phyloP scores from a whole-genome alignment of 495 filamentous ascomycete genomes.

The Penicillium subrubescens region DNA sequence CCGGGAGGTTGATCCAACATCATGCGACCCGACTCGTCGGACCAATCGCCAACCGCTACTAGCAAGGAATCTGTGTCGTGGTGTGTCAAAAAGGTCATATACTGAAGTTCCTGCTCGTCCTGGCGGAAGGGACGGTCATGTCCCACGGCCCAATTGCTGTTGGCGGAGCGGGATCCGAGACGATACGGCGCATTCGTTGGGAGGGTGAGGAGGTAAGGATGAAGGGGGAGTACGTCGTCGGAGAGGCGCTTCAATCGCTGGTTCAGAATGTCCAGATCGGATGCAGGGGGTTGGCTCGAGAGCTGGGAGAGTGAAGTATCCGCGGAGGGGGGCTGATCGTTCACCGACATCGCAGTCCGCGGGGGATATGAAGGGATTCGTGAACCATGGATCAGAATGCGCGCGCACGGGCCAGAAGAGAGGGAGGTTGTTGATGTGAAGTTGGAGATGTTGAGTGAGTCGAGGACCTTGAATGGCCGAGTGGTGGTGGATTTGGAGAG shows the following conservation, averaged over 20 bases:
- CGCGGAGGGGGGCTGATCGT: constrained; percentile 38
- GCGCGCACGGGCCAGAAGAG: constrained; percentile 11
- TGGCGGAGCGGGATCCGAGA: constrained; percentile 37
- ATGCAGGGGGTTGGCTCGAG: constrained; percentile 20
- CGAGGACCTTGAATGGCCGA: background rate
- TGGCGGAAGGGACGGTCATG: constrained; percentile 47
- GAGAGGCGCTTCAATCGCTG: constrained; percentile 45
- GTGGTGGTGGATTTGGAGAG: constrained; percentile 9
- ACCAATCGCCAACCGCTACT: constrained; percentile 54
- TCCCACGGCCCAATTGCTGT: constrained; percentile 53
- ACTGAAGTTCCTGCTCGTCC: constrained; percentile 56
- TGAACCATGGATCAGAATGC: constrained; percentile 25
- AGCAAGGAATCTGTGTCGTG: constrained; percentile 49
- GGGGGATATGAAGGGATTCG: constrained; percentile 20
- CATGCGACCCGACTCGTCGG: constrained; percentile 50
- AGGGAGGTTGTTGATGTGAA: background rate
- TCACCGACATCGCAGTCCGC: constrained; percentile 52
- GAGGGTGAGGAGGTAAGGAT: constrained; percentile 53
- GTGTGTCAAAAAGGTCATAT: constrained; percentile 56
- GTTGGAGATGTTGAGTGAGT: background rate
- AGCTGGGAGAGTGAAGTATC: constrained; percentile 29
- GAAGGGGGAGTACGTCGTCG: constrained; percentile 48
- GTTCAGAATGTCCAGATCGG: constrained; percentile 42
- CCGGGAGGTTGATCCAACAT: constrained; percentile 43
- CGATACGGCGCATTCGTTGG: constrained; percentile 48